A percentile compares a stretch with the other conserved stretches of the same genome.
Conservation (phyloP, 2,329 filamentous ascomycete species). For the Cercospora zeae-maydis region DNA sequence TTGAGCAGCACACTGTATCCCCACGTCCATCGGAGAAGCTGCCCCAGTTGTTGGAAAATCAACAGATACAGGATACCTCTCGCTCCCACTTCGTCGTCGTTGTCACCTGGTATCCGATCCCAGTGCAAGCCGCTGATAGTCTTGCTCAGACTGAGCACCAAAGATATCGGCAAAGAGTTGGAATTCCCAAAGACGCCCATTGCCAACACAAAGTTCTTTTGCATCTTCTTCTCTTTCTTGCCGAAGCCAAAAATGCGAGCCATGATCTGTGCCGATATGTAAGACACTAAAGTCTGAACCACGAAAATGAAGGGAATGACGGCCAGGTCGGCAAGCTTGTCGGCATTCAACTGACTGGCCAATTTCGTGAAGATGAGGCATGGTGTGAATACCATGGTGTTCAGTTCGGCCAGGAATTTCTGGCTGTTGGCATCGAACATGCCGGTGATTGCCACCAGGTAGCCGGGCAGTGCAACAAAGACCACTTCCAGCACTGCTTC, state of each 20-base stretch:
- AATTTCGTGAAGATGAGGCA: slow-evolving; percentile 97
- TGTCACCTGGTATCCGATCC: slow-evolving; percentile 86
- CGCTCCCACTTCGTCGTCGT: slow-evolving; percentile 89
- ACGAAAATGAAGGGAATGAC: slow-evolving; percentile 95
- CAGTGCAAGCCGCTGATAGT: slow-evolving; percentile 90
- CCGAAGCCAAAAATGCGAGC: slow-evolving; percentile 71
- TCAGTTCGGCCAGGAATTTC: slow-evolving; percentile 94
- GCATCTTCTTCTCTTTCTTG: slow-evolving; percentile 56
- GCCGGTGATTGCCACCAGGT: slow-evolving; percentile 82
- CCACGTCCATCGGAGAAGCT: slow-evolving; percentile 96
- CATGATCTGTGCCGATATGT: slow-evolving; percentile 67
- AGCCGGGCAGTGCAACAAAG: slow-evolving; percentile 89
- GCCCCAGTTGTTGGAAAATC: slow-evolving; percentile 96
- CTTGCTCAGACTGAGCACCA: slow-evolving; percentile 89
- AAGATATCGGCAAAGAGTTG: slow-evolving; percentile 93
- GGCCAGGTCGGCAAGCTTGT: slow-evolving; percentile 83
- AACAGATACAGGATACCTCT: slow-evolving; percentile 92
- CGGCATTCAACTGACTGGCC: slow-evolving; percentile 85
- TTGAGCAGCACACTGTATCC: slow-evolving; percentile 93
- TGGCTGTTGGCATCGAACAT: slow-evolving; percentile 95
- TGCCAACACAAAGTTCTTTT: slow-evolving; percentile 89
- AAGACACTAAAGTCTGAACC: slow-evolving; percentile 83
- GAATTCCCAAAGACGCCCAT: slow-evolving; percentile 99
- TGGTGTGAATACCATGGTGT: slow-evolving; percentile 93
- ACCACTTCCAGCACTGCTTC: slow-evolving; percentile 94